Base-by-base conservation (phyloP, 2,329 filamentous ascomycete species). In the Calonectria pauciramosa region DNA sequence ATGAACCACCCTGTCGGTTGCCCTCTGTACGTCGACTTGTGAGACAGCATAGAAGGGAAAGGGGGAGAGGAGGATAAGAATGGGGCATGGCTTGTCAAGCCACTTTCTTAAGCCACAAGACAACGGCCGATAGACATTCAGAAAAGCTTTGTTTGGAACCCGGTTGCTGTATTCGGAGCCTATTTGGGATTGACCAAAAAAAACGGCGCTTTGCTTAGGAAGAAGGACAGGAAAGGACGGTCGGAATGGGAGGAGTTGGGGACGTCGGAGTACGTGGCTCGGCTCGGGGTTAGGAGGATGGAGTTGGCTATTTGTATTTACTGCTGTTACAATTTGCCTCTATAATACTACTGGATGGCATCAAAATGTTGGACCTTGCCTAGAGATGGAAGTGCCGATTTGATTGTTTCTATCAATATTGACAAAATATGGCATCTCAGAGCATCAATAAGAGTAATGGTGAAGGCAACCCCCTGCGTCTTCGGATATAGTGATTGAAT, bases 241-340 rank as follows among this genome's bases (percentile, higher is more conserved):
- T 65, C 23, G 59, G 68, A 26, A 60, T 34, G 47, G 63, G 64
- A 34, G 64, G 70, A 67, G 52, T 63, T 52, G 23, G 34, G 64
- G 56, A 51, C 56, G 70, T 64, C 30, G 56, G 70, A 54, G 54
- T 52, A 72, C 68, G 67, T 49, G 52, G 67, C 32, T 68, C 54
- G 44, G 66, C 49, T 41, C 30, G 49, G 65, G 60, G 28, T 51
- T n/a, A 52, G 51, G 52, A 32, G 60, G 44, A 51, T 59, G 64
- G 70, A 69, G 65, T 73, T 73, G 70, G 70, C 30, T 68, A 41
- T 72, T 64, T 72, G 71, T 68, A 73, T 69, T 20, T 63, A 26
- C 32, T 44, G 44, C 51, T 44, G 34, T 65, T 70, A 20, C 30
- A 64, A 4, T 26, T 54, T 54, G 54, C 67, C 66, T 51, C 44